A percentile compares a stretch with the other conserved stretches of the same genome.
phyloP scores from a whole-genome alignment of 148 eudicot genomes.

The Dysphania ambrosioides region DNA sequence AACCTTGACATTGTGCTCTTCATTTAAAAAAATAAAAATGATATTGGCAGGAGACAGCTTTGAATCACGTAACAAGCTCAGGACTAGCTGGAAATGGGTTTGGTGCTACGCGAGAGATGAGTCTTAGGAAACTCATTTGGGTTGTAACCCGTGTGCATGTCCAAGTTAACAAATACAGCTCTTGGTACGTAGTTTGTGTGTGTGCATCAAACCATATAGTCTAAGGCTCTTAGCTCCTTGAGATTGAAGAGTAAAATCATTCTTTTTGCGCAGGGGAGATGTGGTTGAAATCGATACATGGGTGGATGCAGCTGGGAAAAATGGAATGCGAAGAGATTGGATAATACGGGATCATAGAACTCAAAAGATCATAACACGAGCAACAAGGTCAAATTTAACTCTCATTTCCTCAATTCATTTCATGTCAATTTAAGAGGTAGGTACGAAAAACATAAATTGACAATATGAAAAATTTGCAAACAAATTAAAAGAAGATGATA shows the following conservation, averaged over 20 bases:
- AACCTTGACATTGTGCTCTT: no score
- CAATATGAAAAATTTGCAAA: no score
- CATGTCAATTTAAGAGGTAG: no score
- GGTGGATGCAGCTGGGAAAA: constrained; percentile 80
- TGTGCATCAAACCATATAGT: no score
- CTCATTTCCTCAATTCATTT: no score
- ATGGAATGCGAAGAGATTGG: constrained; percentile 88
- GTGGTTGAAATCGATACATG: constrained; percentile 84
- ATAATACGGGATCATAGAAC: constrained; percentile 61
- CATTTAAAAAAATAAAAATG: background rate
- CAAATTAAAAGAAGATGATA: no score
- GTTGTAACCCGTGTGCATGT: constrained; percentile 80
- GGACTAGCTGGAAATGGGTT: constrained; percentile 81
- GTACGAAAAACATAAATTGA: no score
- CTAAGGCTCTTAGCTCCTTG: no score
- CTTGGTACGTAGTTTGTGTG: constrained; percentile 50
- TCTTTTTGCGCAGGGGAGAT: constrained; percentile 57
- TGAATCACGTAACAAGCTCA: constrained; percentile 69
- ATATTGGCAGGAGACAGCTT: constrained; percentile 61
- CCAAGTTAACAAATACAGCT: constrained; percentile 67
- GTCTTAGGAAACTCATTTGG: constrained; percentile 82
- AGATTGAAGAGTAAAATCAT: no score
- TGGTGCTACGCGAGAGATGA: constrained; percentile 81
- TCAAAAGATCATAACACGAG: constrained; percentile 61
- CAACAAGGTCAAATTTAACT: constrained; percentile 52